phyloP scores from a whole-genome alignment of 345 rosid genomes.

The Melaleuca alternifolia region DNA sequence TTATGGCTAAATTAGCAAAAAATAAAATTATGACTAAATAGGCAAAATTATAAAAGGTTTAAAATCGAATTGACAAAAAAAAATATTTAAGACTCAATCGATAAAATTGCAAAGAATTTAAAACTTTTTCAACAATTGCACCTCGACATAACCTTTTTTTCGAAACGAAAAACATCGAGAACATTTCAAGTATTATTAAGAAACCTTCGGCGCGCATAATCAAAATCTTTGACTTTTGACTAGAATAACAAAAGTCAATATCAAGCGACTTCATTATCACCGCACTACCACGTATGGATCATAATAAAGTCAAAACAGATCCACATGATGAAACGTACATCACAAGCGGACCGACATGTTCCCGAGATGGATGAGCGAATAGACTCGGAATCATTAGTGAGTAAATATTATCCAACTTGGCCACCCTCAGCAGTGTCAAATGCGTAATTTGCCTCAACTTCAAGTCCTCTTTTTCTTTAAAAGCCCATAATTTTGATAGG shows the following conservation, averaged over 20 bases:
- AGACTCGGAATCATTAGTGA: not conserved
- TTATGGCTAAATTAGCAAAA: too few relatives aligned
- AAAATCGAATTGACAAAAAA: too few relatives aligned
- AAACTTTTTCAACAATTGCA: too few relatives aligned
- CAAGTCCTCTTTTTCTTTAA: not conserved
- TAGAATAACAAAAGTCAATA: not conserved
- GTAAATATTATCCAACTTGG: not conserved
- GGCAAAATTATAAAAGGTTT: too few relatives aligned
- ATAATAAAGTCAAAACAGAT: not conserved
- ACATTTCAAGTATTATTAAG: not conserved
- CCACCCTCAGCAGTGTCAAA: not conserved
- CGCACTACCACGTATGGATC: fast-evolving
- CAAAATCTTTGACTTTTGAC: not conserved
- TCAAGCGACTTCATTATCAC: fast-evolving
- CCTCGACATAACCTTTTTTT: too few relatives aligned
- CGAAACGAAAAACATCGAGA: too few relatives aligned
- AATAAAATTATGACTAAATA: too few relatives aligned
- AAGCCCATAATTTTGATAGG: too few relatives aligned
- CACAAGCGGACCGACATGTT: not conserved
- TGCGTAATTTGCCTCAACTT: not conserved
- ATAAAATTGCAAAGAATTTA: too few relatives aligned
- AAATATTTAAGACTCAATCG: too few relatives aligned
- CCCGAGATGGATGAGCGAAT: not conserved
- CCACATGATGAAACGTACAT: too few relatives aligned
- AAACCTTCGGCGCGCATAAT: fast-evolving